These are phyloP conservation scores for Escallonia rubra DNA, from an alignment of 129 eudicot species.

Conservation along the genomic window DNA sequence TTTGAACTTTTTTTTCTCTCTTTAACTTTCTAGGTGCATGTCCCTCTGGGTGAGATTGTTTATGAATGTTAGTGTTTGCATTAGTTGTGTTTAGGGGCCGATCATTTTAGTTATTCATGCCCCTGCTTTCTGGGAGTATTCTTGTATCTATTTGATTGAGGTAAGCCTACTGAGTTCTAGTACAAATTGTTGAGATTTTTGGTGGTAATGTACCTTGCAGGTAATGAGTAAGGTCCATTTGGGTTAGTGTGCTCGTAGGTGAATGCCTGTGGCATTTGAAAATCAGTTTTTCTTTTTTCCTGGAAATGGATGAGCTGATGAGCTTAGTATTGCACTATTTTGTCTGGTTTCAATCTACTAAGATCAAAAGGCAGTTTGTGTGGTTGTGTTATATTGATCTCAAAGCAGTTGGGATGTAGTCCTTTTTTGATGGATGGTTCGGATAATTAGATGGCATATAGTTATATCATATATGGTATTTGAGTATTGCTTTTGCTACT, in stretches of 20 bases:
- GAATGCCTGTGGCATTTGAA: not conserved
- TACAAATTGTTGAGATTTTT: not conserved
- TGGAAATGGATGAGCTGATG: not conserved
- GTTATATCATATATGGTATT: not conserved
- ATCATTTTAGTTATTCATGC: not conserved
- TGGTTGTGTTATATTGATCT: not conserved
- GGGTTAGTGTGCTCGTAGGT: not conserved
- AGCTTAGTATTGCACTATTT: no score
- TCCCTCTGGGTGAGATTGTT: no score
- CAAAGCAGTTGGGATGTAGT: not conserved
- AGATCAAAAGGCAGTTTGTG: not conserved
- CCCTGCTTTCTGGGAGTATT: not conserved
- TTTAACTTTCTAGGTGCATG: not conserved
- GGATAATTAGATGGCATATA: not conserved
- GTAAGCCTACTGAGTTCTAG: not conserved
- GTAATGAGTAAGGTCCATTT: not conserved
- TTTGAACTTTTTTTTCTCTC: not conserved
- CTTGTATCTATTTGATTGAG: conserved; percentile 7
- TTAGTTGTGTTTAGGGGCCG: not conserved
- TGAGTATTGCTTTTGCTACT: not conserved
- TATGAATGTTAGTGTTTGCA: no score
- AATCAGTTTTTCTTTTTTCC: not conserved
- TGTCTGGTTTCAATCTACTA: no score
- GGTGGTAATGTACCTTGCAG: not conserved
- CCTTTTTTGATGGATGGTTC: not conserved